Evolutionary conservation across 148 eudicot genomes (phyloP).

Genomic region (Arctostaphylos glauca): DNA sequence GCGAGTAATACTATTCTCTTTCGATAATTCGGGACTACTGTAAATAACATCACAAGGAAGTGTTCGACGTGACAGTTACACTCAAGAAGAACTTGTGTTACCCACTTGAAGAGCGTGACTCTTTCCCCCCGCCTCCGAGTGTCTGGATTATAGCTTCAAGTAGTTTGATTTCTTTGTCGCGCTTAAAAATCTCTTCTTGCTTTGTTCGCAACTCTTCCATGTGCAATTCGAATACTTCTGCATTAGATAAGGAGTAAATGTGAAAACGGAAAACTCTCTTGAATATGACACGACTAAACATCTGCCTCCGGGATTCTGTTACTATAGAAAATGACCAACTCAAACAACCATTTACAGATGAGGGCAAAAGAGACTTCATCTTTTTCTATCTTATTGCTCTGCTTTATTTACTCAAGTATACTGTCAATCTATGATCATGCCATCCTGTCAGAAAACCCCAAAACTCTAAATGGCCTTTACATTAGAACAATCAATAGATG

Average conservation of each 20-base stretch:
- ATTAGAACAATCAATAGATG: slow-evolving; percentile 3
- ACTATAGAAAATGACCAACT: neutral
- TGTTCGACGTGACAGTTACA: neutral
- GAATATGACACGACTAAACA: neutral
- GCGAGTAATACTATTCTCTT: neutral
- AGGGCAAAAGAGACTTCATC: neutral
- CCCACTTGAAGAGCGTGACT: slow-evolving; percentile 30
- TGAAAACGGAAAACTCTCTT: neutral
- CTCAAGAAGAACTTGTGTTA: neutral
- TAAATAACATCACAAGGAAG: neutral
- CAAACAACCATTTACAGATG: neutral
- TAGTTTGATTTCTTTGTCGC: slow-evolving; percentile 84
- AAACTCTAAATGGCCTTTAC: neutral
- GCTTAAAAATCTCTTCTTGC: slow-evolving; percentile 81
- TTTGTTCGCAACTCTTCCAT: slow-evolving; percentile 83
- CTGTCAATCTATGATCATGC: neutral
- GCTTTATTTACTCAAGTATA: neutral
- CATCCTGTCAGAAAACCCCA: neutral
- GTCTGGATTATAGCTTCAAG: slow-evolving; percentile 91
- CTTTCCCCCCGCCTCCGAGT: slow-evolving; percentile 85
- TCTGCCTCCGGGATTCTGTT: neutral
- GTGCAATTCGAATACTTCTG: slow-evolving; percentile 95
- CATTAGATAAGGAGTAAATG: slow-evolving; percentile 15
- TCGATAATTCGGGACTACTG: neutral
- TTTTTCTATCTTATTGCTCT: neutral